Percentiles rank a stretch among this genome's conserved stretches.
Conservation (phyloP, 805 yeast genomes). For the Wickerhamia fluorescens region DNA sequence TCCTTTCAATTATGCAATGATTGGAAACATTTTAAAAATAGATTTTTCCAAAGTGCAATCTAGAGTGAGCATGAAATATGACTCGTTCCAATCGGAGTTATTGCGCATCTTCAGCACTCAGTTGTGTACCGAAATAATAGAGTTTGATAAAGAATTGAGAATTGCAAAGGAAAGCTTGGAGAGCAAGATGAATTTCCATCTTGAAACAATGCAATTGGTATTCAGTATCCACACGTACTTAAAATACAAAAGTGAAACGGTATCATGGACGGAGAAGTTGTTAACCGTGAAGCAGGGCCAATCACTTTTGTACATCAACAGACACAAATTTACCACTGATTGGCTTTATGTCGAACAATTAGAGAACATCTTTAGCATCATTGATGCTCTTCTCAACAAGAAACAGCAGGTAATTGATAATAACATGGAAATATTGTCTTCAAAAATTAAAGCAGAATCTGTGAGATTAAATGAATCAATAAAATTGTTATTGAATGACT, state of each 20-base stretch:
- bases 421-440: constrained; percentile 35
- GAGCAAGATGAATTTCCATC: constrained; percentile 31
- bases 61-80: constrained; percentile 47
- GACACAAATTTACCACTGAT: constrained; percentile 41
- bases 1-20: constrained; percentile 26
- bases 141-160: constrained; percentile 23
- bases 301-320: constrained; percentile 30
- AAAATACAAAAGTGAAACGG: constrained; percentile 4
- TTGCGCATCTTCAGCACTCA: constrained; percentile 32
- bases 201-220: constrained; percentile 30
- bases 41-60: constrained; percentile 49
- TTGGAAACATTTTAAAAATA: constrained; percentile 35
- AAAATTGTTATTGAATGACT: constrained; percentile 25
- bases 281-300: constrained; percentile 25
- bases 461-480: constrained; percentile 26
- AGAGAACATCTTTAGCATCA: constrained; percentile 38
- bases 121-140: constrained; percentile 23
- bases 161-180: constrained; percentile 20
- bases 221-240: constrained; percentile 25
- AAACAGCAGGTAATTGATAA: constrained; percentile 33
- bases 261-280: too few relatives aligned
- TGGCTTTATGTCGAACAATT: constrained; percentile 65
- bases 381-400: constrained; percentile 29
- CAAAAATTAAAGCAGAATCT: constrained; percentile 36
- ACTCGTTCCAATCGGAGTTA: constrained; percentile 48